Conservation (phyloP, 768 basidiomycete genomes). For the Dacryopinax spathularia region DNA sequence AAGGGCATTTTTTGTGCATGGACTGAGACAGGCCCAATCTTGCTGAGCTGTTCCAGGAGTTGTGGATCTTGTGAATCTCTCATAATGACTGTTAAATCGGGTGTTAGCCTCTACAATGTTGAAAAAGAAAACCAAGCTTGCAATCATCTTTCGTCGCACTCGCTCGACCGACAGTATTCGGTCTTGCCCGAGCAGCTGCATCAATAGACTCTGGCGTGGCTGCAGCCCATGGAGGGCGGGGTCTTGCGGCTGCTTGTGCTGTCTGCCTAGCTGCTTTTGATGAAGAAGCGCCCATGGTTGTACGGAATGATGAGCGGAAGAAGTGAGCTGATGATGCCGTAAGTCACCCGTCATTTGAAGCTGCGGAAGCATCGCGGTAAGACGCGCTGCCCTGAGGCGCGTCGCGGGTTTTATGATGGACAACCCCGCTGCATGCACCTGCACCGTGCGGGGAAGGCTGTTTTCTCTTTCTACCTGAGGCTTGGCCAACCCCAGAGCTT, state of each 20-base stretch:
- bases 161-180: neutral
- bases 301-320: neutral
- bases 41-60: constrained; percentile 8
- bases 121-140: neutral
- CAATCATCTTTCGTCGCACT: constrained; percentile 9
- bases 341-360: neutral
- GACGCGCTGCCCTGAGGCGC: neutral
- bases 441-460: too few relatives aligned
- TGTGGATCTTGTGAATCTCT: constrained; percentile 12
- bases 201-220: neutral
- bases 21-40: constrained; percentile 6
- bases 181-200: neutral
- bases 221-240: neutral
- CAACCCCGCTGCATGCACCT: too few relatives aligned
- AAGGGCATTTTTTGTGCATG: neutral
- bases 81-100: constrained; percentile 6
- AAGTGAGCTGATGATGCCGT: neutral
- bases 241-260: neutral
- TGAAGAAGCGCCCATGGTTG: neutral
- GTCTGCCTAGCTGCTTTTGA: neutral
- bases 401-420: neutral
- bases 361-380: neutral
- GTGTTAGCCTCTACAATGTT: neutral
- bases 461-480: too few relatives aligned
- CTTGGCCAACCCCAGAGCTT: too few relatives aligned